Evolutionary conservation across 352 stramenopile genomes (phyloP), one percentile per base, ranked within the genome.

Genomic region (Vaucheria bursata): DNA sequence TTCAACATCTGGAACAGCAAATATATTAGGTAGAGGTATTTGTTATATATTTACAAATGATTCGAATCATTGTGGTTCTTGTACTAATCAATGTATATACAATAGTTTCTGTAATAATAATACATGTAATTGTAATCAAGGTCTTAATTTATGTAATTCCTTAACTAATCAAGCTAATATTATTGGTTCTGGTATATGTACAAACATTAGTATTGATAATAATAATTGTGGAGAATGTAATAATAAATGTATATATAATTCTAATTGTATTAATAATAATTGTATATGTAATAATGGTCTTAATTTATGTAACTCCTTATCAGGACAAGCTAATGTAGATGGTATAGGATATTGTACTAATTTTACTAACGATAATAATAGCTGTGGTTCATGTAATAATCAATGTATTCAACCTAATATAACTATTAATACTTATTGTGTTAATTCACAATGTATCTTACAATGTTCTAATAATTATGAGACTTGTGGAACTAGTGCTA

Each of bases 401-500:
- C 38, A 33, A 72, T 64, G 31, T 35, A 40, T 72, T 29, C 53
- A 25, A 72, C n/a, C n/a, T n/a, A n/a, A n/a, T n/a, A n/a, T n/a
- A n/a, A n/a, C n/a, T n/a, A n/a, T n/a, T n/a, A n/a, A n/a, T n/a
- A n/a, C n/a, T n/a, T n/a, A n/a, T n/a, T n/a, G n/a, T n/a, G 38
- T 72, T 29, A 72, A 64, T 33, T 72, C 53, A 64, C 31, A 64
- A 34, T 31, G 35, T 25, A 37, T 37, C 31, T 29, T 18, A 34
- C 38, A 29, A 25, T 72, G 38, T 72, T 64, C 18, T 40, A 31
- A 25, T 31, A 29, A 29, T 35, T 34, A 64, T 25, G 53, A 35
- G 38, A 18, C 65, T 72, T 72, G 65, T 33, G 53, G 53, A 64
- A 35, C 35, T 34, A 35, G 35, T 40, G 31, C 31, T 40, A 37